A percentile compares a stretch with the other conserved stretches of the same genome.
Conservation (phyloP, 2,329 filamentous ascomycete genomes). For the Ophiostoma angusticollis region DNA sequence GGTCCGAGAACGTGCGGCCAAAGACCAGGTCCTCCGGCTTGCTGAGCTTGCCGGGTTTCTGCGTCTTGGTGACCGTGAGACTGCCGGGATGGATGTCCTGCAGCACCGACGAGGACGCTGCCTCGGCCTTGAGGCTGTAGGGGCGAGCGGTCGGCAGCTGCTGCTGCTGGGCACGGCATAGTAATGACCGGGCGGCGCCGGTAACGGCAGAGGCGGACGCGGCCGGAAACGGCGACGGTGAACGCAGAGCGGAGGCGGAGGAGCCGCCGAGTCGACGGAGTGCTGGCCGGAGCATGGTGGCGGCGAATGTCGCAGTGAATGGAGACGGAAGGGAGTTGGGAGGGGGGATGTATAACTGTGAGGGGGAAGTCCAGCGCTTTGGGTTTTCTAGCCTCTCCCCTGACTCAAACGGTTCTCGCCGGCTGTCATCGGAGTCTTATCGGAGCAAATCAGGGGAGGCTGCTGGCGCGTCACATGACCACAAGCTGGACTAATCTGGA, state of each 20-base stretch:
- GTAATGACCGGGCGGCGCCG: constrained; percentile 8
- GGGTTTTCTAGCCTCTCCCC: no score
- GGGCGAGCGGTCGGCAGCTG: constrained; percentile 11
- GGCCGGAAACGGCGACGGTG: background rate
- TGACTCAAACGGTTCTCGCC: no score
- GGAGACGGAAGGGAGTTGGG: no score
- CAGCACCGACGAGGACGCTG: constrained; percentile 38
- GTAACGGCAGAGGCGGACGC: background rate
- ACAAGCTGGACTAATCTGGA: no score
- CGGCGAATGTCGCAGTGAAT: background rate
- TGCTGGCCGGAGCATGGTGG: constrained; percentile 33
- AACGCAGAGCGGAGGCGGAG: constrained; percentile 14
- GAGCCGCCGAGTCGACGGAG: constrained; percentile 27
- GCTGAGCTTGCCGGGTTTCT: constrained; percentile 58
- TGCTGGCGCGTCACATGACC: no score
- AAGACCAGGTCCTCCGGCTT: constrained; percentile 79
- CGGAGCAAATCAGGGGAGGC: no score
- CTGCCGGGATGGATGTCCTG: constrained; percentile 64
- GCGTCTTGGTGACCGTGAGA: constrained; percentile 62
- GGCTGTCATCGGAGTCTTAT: constrained; percentile 7
- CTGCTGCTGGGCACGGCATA: background rate
- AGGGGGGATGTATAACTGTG: background rate
- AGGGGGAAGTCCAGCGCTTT: no score
- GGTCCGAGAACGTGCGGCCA: constrained; percentile 85
- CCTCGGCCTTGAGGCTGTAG: constrained; percentile 42